Base-by-base conservation (phyloP, 768 basidiomycete species). In the Hirschioporus abietinus region DNA sequence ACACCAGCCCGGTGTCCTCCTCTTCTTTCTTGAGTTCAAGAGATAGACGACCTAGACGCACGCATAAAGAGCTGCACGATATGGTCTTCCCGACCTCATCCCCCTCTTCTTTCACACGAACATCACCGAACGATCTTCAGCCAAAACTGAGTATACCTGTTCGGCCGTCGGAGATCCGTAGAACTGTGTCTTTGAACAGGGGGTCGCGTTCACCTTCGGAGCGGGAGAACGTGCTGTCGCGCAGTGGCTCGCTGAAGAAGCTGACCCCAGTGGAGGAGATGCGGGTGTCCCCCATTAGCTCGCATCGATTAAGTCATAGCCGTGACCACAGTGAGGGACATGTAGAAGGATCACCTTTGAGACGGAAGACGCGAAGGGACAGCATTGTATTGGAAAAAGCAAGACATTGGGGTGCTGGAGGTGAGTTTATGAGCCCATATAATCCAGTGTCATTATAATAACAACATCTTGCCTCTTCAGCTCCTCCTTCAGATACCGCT, bases 381-480 rank as follows among this genome's bases (percentile, higher is more conserved):
- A 78, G 75, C 66, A 66, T 73, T 63, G 75, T 79, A 15, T 64
- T 74, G 23, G 76, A 75, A 65, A 70, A 73, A 60, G 73, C 74
- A 5, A 25, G 60, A 25, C 30, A 25, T 61, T 61, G 60, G 60
- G 60, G 60, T 61, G 60, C 25, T 1, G 30, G 25, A 34, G 60
- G 60, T 61, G 18, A 61, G 60, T 61, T 25, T 24, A 9, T 3
- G 60, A 25, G 20, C 20, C 15, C 7, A 7, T 24, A 25, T 61
- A 24, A 73, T 77, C 20, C 68, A 81, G 58, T 69, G 76, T 12
- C 73, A 77, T 66, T 80, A 83, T 71, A 74, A 79, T 30, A n/a
- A 68, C 68, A 70, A 17, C 71, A n/a, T n/a, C 71, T 18, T 67
- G 65, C 63, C 72, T 63, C 67, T 30, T 30, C 68, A 35, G 59